These are phyloP conservation scores for Bothriochloa decipiens DNA, from an alignment of 176 grass and related monocot genomes.

Conservation along the genomic window DNA sequence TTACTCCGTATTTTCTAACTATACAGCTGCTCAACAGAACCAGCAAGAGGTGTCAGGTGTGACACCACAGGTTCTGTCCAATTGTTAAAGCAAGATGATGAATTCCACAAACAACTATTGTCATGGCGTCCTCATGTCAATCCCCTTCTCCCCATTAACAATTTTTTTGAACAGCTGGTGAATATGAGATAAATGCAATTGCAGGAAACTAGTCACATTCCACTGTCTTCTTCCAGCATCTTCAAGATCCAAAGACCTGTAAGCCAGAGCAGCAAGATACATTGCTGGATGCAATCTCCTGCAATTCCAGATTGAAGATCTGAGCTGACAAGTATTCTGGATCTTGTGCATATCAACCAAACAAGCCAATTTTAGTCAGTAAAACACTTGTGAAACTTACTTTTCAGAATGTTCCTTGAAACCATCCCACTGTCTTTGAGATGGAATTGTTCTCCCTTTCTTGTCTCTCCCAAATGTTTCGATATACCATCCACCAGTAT, in stretches of 20 bases:
- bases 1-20: conserved; percentile 1
- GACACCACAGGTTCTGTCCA: neutral
- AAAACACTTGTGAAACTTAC: conserved; percentile 52
- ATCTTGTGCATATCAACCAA: neutral
- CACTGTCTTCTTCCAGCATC: conserved; percentile 68
- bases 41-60: neutral
- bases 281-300: conserved; percentile 98
- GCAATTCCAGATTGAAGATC: conserved; percentile 40
- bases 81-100: neutral
- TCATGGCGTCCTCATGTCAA: conserved; percentile 40
- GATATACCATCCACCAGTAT: conserved; percentile 94
- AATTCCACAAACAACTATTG: conserved; percentile 6
- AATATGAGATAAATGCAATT: conserved; percentile 59
- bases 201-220: conserved; percentile 50
- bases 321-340: neutral
- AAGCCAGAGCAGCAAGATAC: conserved; percentile 83
- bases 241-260: conserved; percentile 93
- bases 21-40: neutral
- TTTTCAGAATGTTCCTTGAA: conserved; percentile 70
- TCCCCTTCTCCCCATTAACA: conserved; percentile 34
- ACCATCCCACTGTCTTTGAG: conserved; percentile 83
- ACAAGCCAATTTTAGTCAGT: conserved; percentile 9
- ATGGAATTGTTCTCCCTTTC: conserved; percentile 67
- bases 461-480: conserved; percentile 87
- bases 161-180: conserved; percentile 49